These are phyloP conservation scores for Hericium rajendrae DNA, from an alignment of 768 basidiomycete species.

Conservation along the genomic window DNA sequence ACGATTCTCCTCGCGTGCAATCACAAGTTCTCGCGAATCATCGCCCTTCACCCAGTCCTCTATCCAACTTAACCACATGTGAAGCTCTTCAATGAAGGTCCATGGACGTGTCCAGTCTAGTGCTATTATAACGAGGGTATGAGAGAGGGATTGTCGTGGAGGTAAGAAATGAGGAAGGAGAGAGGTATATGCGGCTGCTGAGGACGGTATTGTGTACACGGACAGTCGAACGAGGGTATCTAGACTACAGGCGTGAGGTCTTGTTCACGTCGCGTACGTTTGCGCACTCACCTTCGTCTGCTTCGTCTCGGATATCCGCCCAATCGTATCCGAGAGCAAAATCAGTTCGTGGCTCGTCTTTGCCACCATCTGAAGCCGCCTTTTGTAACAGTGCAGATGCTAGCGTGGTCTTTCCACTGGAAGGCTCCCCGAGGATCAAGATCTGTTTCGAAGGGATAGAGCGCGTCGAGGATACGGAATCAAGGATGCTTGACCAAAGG, in stretches of 20 bases:
- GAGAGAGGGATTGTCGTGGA: conserved; percentile 52
- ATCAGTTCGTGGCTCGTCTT: conserved; percentile 54
- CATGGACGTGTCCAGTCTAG: conserved; percentile 96
- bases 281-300: conserved; percentile 70
- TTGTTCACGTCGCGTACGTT: not conserved
- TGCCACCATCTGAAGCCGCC: conserved; percentile 40
- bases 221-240: conserved; percentile 86
- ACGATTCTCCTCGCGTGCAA: conserved; percentile 68
- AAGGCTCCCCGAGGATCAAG: conserved; percentile 71
- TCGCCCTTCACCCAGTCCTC: conserved; percentile 74
- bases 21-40: conserved; percentile 58
- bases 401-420: conserved; percentile 70
- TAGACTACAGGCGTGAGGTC: conserved; percentile 21
- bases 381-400: conserved; percentile 66
- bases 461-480: conserved; percentile 74
- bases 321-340: conserved; percentile 91
- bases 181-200: conserved; percentile 57
- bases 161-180: conserved; percentile 75
- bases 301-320: conserved; percentile 84
- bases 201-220: conserved; percentile 83
- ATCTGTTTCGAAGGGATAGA: conserved; percentile 83
- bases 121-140: conserved; percentile 73
- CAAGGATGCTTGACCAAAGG: conserved; percentile 88
- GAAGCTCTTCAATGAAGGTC: conserved; percentile 78
- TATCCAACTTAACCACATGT: conserved; percentile 80